Percentiles rank a stretch among this genome's conserved stretches.
These are phyloP conservation scores for Metarhizium sp. DNA, from an alignment of 2,329 filamentous ascomycete genomes.

Conservation along the genomic window DNA sequence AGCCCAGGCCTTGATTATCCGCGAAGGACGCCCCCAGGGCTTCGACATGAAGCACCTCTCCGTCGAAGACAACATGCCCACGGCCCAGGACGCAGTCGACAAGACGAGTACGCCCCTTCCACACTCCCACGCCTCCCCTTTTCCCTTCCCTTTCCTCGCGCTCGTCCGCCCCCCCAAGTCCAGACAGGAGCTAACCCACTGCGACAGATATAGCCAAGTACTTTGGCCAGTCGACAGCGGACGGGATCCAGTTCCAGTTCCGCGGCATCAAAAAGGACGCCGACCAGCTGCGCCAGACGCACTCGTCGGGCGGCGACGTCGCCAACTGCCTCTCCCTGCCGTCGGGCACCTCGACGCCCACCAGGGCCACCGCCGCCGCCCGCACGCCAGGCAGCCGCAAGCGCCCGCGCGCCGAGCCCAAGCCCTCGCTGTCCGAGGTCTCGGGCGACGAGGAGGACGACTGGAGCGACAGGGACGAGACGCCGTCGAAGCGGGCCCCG, in stretches of 20 bases:
- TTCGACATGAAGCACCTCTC: slow-evolving; percentile 34
- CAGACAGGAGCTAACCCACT: slow-evolving; percentile 6
- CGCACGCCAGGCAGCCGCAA: slow-evolving; percentile 15
- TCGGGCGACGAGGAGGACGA: slow-evolving; percentile 11
- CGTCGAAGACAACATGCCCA: slow-evolving; percentile 26
- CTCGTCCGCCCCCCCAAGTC: no score
- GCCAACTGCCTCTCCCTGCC: slow-evolving; percentile 25
- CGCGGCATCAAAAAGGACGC: slow-evolving; percentile 45
- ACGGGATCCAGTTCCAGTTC: slow-evolving; percentile 53
- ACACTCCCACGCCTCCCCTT: background rate
- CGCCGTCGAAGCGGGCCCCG: slow-evolving; percentile 25
- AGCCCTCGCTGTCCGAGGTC: slow-evolving; percentile 17
- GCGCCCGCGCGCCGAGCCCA: slow-evolving; percentile 12
- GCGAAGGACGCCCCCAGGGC: slow-evolving; percentile 22
- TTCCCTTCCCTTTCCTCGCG: background rate
- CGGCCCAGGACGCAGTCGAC: slow-evolving; percentile 27
- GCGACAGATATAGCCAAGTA: slow-evolving; percentile 47
- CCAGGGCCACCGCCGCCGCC: slow-evolving; percentile 12
- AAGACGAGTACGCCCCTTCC: slow-evolving; percentile 27
- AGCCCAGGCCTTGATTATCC: slow-evolving; percentile 30
- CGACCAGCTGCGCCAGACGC: slow-evolving; percentile 34
- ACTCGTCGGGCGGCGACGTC: slow-evolving; percentile 36
- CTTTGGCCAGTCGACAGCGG: slow-evolving; percentile 48
- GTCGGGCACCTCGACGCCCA: slow-evolving; percentile 11
- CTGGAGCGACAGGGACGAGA: slow-evolving; percentile 14